These are phyloP conservation scores for Bipolaris oryzae DNA, from an alignment of 2,329 filamentous ascomycete species.

Conservation along the genomic window DNA sequence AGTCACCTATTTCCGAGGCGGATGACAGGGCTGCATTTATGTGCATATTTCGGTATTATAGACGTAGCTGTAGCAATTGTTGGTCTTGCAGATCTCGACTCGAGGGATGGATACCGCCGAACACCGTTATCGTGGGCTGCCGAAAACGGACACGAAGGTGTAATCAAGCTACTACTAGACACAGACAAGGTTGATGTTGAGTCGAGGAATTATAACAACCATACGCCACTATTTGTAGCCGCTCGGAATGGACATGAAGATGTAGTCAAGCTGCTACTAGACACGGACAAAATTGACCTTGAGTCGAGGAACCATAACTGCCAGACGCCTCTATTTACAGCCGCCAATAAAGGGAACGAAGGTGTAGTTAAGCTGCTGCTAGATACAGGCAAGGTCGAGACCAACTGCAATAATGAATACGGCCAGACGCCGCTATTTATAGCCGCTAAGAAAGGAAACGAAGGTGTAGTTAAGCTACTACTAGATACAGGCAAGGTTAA, in stretches of 20 bases:
- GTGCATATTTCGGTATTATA: no score
- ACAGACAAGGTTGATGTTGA: neutral
- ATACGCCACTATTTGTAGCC: neutral
- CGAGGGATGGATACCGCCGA: neutral
- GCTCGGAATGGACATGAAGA: no score
- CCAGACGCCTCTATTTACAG: no score
- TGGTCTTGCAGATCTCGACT: neutral
- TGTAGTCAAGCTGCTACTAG: no score
- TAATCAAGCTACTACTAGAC: neutral
- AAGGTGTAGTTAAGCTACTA: neutral
- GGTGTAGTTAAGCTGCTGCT: neutral
- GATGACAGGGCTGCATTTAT: neutral
- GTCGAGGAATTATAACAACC: neutral
- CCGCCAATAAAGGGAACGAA: no score
- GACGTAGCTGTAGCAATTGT: no score
- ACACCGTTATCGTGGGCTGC: neutral
- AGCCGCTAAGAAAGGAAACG: neutral
- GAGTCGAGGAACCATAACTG: no score
- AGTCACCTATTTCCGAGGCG: neutral
- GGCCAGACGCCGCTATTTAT: neutral
- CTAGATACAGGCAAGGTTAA: neutral
- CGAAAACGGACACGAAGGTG: neutral
- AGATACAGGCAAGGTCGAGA: neutral
- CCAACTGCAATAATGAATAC: neutral
- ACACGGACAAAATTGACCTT: no score